Evolutionary conservation across 2,329 filamentous ascomycete genomes (phyloP), one percentile per base, ranked within the genome.

Genomic region (Fusarium ambrosium): DNA sequence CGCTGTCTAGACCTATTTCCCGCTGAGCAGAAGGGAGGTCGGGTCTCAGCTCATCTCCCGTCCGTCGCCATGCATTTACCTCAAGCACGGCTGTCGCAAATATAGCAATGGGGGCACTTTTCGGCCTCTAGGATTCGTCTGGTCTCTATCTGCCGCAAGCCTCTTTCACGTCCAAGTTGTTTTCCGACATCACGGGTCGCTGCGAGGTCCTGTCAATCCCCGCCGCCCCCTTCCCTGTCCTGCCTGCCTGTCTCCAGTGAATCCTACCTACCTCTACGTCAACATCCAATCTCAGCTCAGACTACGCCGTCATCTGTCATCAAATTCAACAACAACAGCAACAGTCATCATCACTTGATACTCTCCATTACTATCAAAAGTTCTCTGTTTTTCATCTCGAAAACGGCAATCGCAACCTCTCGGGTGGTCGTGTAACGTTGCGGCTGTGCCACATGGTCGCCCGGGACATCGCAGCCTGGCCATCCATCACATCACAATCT

Each of bases 341-440:
- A 34, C 3, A 32, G 18, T 20, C 27, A 55, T 55, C 51, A 55
- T 34, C 51, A 55, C 27, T 53, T 55, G 27, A 14, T 32, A 14
- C 27, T 32, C 18, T 55, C 51, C 27, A 55, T 55, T 29, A 34
- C 51, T 32, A 32, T n/a, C 51, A 55, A 55, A 55, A 55, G 51
- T 55, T 32, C 51, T 32, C 27, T 32, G 4, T 29, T 20, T 51
- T 32, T 14, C 51, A 32, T 32, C 51, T 55, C 27, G 10, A 55
- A 55, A 55, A 55, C 51, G 18, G 51, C 39, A 71, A 37, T 62
- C 53, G 41, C 64, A 58, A 62, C 32, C 22, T 66, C 36, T 67
- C 61, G 43, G 64, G 56, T 69, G 64, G 65, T 58, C 71, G 72
- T 79, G 77, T 73, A 79, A 79, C 77, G 77, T 79, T 77, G 78